phyloP scores from a whole-genome alignment of 805 yeast species.

The Nakazawaea ambrosiae region DNA sequence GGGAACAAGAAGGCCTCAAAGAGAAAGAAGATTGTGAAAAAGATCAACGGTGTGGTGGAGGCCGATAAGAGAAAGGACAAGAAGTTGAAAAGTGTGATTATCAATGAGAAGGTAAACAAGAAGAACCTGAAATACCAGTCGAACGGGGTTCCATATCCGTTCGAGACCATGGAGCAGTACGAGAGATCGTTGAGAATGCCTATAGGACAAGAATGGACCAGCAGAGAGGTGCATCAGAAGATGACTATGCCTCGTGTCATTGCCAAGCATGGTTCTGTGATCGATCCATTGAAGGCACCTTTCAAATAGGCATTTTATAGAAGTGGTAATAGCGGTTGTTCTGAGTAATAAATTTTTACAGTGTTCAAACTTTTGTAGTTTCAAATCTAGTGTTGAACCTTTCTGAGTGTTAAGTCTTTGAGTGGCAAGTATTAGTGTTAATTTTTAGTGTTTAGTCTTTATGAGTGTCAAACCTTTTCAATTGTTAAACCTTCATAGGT shows the following conservation, averaged over 20 bases:
- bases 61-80: slow-evolving; percentile 73
- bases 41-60: slow-evolving; percentile 68
- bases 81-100: slow-evolving; percentile 71
- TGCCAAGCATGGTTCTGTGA: slow-evolving; percentile 81
- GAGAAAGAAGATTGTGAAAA: slow-evolving; percentile 60
- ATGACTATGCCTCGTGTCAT: slow-evolving; percentile 84
- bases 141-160: slow-evolving; percentile 90
- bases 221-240: slow-evolving; percentile 79
- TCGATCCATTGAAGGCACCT: slow-evolving; percentile 89
- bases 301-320: slow-evolving; percentile 48
- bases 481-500: no score
- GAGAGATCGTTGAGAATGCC: slow-evolving; percentile 93
- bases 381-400: no score
- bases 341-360: no score
- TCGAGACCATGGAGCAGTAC: slow-evolving; percentile 87
- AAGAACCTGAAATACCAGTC: slow-evolving; percentile 82
- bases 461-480: no score
- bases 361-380: no score
- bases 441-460: no score
- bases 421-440: no score
- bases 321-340: background rate
- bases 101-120: slow-evolving; percentile 82
- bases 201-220: slow-evolving; percentile 95
- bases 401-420: no score
- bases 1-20: slow-evolving; percentile 37